phyloP scores from a whole-genome alignment of 2,329 filamentous ascomycete species.

The Zalaria sp. region DNA sequence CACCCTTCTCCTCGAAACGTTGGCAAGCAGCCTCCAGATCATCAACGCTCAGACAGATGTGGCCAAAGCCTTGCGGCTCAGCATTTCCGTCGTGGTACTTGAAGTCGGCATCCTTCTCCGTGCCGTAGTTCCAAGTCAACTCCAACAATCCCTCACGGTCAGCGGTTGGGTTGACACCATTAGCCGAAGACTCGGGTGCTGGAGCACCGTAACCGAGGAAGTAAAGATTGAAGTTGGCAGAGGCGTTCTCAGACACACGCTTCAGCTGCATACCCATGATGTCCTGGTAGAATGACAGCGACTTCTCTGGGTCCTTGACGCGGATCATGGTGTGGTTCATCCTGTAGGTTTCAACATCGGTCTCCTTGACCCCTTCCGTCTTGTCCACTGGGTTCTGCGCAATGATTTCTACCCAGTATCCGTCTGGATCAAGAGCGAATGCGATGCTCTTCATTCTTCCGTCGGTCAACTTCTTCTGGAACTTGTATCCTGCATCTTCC shows the following conservation, averaged over 20 bases:
- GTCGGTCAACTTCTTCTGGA: constrained; percentile 89
- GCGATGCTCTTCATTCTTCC: constrained; percentile 80
- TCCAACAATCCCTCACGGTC: constrained; percentile 75
- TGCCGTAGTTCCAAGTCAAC: constrained; percentile 71
- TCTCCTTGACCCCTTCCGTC: constrained; percentile 57
- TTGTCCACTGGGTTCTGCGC: constrained; percentile 57
- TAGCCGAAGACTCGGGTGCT: constrained; percentile 36
- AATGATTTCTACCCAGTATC: constrained; percentile 60
- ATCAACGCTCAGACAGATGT: constrained; percentile 81
- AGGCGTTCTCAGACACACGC: constrained; percentile 55
- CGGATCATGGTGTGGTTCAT: constrained; percentile 67
- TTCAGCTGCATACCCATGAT: constrained; percentile 77
- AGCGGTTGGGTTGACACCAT: constrained; percentile 44
- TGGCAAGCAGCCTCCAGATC: constrained; percentile 77
- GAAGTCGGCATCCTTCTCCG: constrained; percentile 73
- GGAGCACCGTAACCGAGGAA: constrained; percentile 63
- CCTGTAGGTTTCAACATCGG: constrained; percentile 62
- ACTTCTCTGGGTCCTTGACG: constrained; percentile 51
- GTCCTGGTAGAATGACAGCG: constrained; percentile 46
- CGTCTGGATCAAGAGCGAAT: constrained; percentile 52
- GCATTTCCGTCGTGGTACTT: constrained; percentile 87
- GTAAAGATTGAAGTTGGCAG: constrained; percentile 74
- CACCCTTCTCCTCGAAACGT: constrained; percentile 67
- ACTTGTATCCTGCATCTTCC: constrained; percentile 79
- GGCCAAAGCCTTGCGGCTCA: constrained; percentile 84